Conservation (phyloP, 805 yeast species). For the Priceomyces fermenticarens region DNA sequence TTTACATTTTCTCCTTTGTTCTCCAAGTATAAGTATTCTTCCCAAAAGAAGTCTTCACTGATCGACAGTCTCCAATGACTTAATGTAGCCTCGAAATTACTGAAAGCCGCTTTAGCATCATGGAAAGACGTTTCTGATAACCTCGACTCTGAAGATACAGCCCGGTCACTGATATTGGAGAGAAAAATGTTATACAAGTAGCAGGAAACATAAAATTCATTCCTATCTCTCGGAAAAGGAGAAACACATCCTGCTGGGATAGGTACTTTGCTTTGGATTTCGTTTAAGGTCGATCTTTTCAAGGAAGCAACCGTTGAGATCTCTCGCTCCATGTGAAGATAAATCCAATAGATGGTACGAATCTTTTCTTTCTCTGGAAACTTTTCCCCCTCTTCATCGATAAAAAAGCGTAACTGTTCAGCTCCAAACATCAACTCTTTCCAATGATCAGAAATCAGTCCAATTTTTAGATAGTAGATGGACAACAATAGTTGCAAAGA, state of each 20-base stretch:
- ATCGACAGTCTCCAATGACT: conserved; percentile 1
- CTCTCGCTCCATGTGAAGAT: not conserved
- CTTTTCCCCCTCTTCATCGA: not conserved
- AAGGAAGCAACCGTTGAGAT: conserved; percentile 1
- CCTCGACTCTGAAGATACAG: not conserved
- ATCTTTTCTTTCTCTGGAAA: not conserved
- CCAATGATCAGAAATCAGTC: conserved; percentile 3
- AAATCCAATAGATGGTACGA: conserved; percentile 2
- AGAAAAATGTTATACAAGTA: conserved; percentile 2
- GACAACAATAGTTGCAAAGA: not conserved
- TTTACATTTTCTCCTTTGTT: not conserved
- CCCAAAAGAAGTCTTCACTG: conserved; percentile 1
- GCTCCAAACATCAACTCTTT: conserved; percentile 1
- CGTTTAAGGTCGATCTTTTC: conserved; percentile 1
- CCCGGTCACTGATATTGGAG: conserved; percentile 1
- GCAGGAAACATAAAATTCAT: not conserved
- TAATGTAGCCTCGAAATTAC: not conserved
- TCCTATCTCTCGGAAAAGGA: conserved; percentile 1
- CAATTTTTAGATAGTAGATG: conserved; percentile 1
- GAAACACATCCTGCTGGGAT: conserved; percentile 1
- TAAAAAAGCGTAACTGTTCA: not conserved
- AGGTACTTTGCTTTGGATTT: not conserved
- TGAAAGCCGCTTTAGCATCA: not conserved
- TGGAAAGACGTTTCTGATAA: not conserved
- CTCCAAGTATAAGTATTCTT: conserved; percentile 1